Evolutionary conservation across 805 yeast species (phyloP), one percentile per base, ranked within the genome.

Genomic region (Saccharomycopsis capsularis): DNA sequence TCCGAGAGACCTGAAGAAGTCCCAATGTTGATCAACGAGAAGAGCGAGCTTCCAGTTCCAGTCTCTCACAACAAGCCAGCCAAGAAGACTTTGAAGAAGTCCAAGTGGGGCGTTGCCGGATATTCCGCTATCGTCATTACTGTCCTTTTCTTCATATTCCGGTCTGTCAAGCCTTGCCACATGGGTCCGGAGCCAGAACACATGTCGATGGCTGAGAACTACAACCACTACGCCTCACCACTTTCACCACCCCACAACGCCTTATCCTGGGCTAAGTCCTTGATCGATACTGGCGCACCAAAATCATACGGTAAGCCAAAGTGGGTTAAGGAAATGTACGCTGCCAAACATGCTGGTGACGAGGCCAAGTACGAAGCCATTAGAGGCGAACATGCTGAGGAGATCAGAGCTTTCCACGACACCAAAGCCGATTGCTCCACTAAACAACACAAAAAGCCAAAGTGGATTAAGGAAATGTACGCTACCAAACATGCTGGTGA

Each of bases 81-180:
- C 11, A 42, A 42, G 18, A 16, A 25, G n/a, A 15, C 46, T 11
- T 42, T 42, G 24, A 7, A 7, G 13, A 19, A 40, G n/a, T 30
- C 25, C 9, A 42, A 42, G 19, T 29, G 24, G 13, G 18, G 16
- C 15, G 24, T 32, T 16, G 22, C 19, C 4, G 23, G 24, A 15
- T 42, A 42, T 22, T n/a, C 39, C 16, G 19, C 39, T 9, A 29
- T 42, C 39, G 21, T 40, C 13, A 42, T 32, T n/a, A 34, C 46
- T 4, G n/a, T 42, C 27, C 11, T 42, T n/a, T 29, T 42, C 16
- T 29, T 29, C 25, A 13, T 42, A 15, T n/a, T 32, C 15, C 34
- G 25, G 6, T 24, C 44, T 18, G 4, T 40, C 15, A 13, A 25
- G 7, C 9, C 19, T 5, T 40, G 44, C 15, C 18, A n/a, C 44